Evolutionary conservation across 306 rosid species (phyloP), one percentile per base, ranked within the genome.

Genomic region (Vigna nakashimae): DNA sequence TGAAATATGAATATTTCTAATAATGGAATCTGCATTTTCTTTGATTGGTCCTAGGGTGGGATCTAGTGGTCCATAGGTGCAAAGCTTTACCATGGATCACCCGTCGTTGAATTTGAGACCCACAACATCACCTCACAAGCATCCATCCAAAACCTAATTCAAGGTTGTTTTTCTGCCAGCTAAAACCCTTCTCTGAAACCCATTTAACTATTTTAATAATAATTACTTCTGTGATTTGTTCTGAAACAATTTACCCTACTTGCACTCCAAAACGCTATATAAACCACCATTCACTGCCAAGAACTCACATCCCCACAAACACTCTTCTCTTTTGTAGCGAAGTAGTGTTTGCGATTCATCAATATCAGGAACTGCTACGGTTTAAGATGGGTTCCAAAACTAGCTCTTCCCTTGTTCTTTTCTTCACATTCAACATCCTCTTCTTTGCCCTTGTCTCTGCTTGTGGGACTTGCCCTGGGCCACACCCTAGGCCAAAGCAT

Each of bases 341-440:
- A 22, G 14, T 20, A 55, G 60, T 2, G 8, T 7, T 52, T 52
- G n/a, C 11, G 3, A 17, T 18, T 52, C 58, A 52, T 32, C 2
- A 56, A 7, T 26, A 66, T 14, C 22, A 69, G 63, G 7, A 22
- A 11, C 7, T 26, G 17, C 69, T 9, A 55, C 69, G 75, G 81
- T 36, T 75, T 64, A 46, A 49, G 26, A 92, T 90, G 96, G 88
- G 84, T 83, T 82, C 96, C 74, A 91, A 85, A 86, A 70, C 78
- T 11, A n/a, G 64, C 36, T 73, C 90, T 45, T 84, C 92, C 50
- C 78, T 94, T 51, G 87, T 87, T n/a, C 83, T 94, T 70, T 91
- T 92, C 90, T 67, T 94, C 32, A 79, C 43, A 4, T 71, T 92
- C 80, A 92, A 94, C 79, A 58, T 94, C 51, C 86, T 94, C 83